Evolutionary conservation across 2,329 filamentous ascomycete genomes (phyloP), one percentile per base, ranked within the genome.

Genomic region (Cytospora leucostoma): DNA sequence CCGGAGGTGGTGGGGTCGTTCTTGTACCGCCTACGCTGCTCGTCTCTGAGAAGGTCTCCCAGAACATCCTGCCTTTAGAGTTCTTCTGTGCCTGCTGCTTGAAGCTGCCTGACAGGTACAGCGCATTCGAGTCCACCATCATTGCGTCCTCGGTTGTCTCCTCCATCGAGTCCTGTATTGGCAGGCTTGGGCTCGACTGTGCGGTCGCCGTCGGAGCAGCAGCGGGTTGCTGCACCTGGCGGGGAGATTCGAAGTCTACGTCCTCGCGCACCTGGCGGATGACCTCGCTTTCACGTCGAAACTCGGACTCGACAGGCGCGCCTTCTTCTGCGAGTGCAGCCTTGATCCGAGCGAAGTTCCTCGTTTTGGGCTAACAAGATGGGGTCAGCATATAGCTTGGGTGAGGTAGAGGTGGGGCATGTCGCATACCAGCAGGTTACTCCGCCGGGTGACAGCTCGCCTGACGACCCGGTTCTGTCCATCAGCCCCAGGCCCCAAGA

Each of bases 231-330:
- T 61, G 76, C 68, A 54, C 73, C 61, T 78, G 71, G 69, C 74
- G 74, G 63, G 74, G 72, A 34, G 74, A 78, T 62, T 85, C 84
- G 15, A 87, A 77, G 56, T 87, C 86, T 67, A 88, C 84, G 71
- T 97, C 93, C 74, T 98, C 95, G 50, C 93, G 90, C 34, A 98
- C 93, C 76, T 97, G 95, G 57, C 92, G 91, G 67, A 99, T 92
- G 6, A 98, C 95, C 76, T 98, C 94, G 44, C 94, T 93, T 79
- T 99, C 95, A 47, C 93, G 89, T 59, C 91, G 88, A 63, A 92
- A 88, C 75, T 99, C 95, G 50, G 90, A 89, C 70, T 99, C 95
- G 11, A 96, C 82, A 0, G 95, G 95, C 0, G 93, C 87, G 17
- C 86, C 85, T 77, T 99, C 95, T 77, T 99, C 95, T 63, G 91